A percentile compares a stretch with the other conserved stretches of the same genome.
Evolutionary conservation across 1,139 yeast genomes (phyloP).

Genomic region (Geotrichum fermentans): DNA sequence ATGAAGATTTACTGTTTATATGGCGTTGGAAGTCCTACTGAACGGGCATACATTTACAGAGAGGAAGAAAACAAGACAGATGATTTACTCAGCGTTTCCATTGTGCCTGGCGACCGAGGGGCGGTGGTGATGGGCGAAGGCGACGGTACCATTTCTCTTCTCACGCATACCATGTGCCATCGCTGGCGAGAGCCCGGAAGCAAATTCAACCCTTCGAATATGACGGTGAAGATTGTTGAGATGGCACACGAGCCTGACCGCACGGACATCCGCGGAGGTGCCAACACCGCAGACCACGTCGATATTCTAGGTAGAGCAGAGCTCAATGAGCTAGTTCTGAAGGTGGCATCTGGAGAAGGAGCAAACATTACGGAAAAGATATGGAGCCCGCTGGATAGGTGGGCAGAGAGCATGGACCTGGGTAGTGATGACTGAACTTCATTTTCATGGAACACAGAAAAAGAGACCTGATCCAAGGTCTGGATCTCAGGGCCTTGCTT

Average conservation of each 20-base stretch:
- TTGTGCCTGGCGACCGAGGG: conserved; percentile 52
- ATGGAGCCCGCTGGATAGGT: conserved; percentile 56
- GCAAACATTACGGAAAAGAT: conserved; percentile 56
- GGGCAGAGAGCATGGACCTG: conserved; percentile 48
- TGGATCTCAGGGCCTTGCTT: too few species aligned
- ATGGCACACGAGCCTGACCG: conserved; percentile 89
- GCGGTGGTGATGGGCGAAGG: conserved; percentile 86
- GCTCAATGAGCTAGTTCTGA: conserved; percentile 74
- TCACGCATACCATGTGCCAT: conserved; percentile 77
- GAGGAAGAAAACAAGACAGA: conserved; percentile 50
- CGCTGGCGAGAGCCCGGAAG: conserved; percentile 74
- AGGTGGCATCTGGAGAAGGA: conserved; percentile 79
- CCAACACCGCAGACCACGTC: conserved; percentile 96
- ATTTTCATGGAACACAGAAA: too few species aligned
- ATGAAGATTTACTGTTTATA: conserved; percentile 85
- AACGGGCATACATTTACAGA: conserved; percentile 80
- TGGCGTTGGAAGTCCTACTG: conserved; percentile 95
- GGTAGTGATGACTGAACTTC: conserved; percentile 28
- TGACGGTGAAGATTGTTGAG: conserved; percentile 75
- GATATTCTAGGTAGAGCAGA: conserved; percentile 93
- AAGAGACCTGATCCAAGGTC: too few species aligned
- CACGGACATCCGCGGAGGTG: conserved; percentile 94
- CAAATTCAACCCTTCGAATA: conserved; percentile 75
- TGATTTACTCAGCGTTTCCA: conserved; percentile 58
- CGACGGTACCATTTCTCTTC: conserved; percentile 87